Evolutionary conservation across 2,329 filamentous ascomycete species (phyloP).

Genomic region (Colletotrichum zoysiae): DNA sequence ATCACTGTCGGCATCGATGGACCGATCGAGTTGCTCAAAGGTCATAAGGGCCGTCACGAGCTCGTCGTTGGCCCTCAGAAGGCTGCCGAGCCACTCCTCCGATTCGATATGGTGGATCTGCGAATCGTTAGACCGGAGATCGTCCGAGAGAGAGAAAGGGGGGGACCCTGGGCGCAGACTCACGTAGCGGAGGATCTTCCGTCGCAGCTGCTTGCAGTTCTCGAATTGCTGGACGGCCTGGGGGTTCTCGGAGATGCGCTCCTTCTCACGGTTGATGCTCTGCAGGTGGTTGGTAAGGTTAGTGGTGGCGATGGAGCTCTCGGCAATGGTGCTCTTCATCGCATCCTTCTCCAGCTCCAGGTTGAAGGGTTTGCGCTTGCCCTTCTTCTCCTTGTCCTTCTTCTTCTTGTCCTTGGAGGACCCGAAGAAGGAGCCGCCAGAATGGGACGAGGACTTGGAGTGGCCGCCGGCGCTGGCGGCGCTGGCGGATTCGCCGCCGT

Average conservation of each 20-base stretch:
- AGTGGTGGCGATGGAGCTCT: conserved; percentile 89
- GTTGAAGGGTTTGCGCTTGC: conserved; percentile 78
- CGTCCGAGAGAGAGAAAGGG: background rate
- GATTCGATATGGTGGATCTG: conserved; percentile 90
- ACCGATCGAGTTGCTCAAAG: conserved; percentile 92
- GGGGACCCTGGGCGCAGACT: conserved; percentile 45
- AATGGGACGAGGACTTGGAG: conserved; percentile 55
- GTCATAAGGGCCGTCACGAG: conserved; percentile 94
- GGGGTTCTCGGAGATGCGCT: conserved; percentile 88
- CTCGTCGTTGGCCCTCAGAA: conserved; percentile 95
- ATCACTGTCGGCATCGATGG: conserved; percentile 81
- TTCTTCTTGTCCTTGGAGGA: conserved; percentile 63
- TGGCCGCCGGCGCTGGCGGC: conserved; percentile 43
- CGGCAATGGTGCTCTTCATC: conserved; percentile 90
- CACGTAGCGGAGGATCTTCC: conserved; percentile 87
- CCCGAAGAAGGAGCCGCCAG: conserved; percentile 56
- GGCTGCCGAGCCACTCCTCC: conserved; percentile 90
- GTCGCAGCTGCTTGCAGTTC: conserved; percentile 84
- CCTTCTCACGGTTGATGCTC: conserved; percentile 88
- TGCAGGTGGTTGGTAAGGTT: conserved; percentile 90
- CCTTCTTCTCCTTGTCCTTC: conserved; percentile 65
- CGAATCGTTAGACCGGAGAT: conserved; percentile 42
- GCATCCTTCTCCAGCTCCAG: conserved; percentile 88
- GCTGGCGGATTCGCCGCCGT: conserved; percentile 43
- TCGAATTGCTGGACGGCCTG: conserved; percentile 84